Conservation (phyloP, 2,329 filamentous ascomycete genomes). For the Elsinoe fawcettii region DNA sequence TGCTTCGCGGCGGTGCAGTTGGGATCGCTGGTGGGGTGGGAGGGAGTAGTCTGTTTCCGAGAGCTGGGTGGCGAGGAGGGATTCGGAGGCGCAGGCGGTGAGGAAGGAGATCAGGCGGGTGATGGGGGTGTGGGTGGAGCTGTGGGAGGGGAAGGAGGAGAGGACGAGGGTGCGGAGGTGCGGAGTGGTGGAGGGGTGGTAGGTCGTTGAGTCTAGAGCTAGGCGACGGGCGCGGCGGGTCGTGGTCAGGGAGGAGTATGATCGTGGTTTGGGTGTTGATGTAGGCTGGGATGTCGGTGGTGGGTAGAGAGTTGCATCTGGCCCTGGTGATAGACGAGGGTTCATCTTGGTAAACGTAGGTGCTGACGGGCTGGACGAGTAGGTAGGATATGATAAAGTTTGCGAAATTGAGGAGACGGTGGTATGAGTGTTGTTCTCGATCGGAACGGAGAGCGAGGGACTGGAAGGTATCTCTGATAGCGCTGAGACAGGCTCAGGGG, state of each 20-base stretch:
- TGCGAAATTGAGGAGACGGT: not conserved
- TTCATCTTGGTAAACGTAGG: not conserved
- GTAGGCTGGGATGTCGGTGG: conserved; percentile 7
- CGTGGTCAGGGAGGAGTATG: conserved; percentile 25
- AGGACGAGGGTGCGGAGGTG: conserved; percentile 48
- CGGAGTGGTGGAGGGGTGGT: conserved; percentile 50
- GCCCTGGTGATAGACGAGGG: not conserved
- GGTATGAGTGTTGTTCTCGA: conserved; percentile 7
- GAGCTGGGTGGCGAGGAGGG: conserved; percentile 44
- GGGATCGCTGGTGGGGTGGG: conserved; percentile 47
- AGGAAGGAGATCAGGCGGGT: conserved; percentile 48
- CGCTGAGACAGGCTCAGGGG: conserved; percentile 34
- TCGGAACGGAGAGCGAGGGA: conserved; percentile 1
- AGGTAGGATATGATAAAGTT: not conserved
- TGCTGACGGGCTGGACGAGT: not conserved
- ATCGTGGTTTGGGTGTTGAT: conserved; percentile 20
- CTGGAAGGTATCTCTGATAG: conserved; percentile 17
- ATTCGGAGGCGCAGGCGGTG: conserved; percentile 49
- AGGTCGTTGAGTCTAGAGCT: conserved; percentile 21
- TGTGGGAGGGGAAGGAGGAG: conserved; percentile 44
- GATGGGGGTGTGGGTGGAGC: conserved; percentile 31
- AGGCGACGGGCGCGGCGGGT: conserved; percentile 26
- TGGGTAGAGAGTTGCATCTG: not conserved
- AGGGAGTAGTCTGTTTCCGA: conserved; percentile 51
- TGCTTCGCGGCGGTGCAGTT: conserved; percentile 35